phyloP scores from a whole-genome alignment of 1,139 yeast species.

The Suhomyces wounanorum region DNA sequence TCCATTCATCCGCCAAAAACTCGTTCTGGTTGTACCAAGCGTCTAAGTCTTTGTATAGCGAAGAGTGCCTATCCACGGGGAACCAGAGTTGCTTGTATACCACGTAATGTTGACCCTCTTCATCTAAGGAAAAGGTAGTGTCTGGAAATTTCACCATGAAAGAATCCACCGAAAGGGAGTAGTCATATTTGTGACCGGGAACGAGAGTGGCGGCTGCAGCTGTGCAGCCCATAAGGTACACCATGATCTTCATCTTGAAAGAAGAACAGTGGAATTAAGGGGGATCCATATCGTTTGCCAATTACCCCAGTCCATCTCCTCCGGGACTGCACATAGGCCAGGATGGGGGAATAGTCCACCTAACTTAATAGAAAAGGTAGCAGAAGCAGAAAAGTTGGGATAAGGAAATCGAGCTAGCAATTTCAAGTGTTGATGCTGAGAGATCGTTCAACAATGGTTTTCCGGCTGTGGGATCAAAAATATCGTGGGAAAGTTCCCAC shows the following conservation, averaged over 20 bases:
- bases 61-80: constrained; percentile 8
- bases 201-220: not conserved
- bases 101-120: constrained; percentile 10
- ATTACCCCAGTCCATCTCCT: not conserved
- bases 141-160: constrained; percentile 9
- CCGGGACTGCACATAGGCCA: not conserved
- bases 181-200: constrained; percentile 4
- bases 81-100: constrained; percentile 1
- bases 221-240: not conserved
- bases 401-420: too few relatives aligned
- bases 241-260: not conserved
- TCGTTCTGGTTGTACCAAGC: constrained; percentile 10
- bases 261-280: not conserved
- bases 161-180: constrained; percentile 4
- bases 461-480: not conserved
- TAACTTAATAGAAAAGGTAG: too few relatives aligned
- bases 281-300: not conserved
- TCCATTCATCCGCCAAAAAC: constrained; percentile 2
- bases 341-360: not conserved
- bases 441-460: not conserved
- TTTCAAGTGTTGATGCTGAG: too few relatives aligned
- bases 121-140: constrained; percentile 10
- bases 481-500: not conserved
- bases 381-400: too few relatives aligned
- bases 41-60: constrained; percentile 10